A percentile compares a stretch with the other conserved stretches of the same genome.
Conservation (phyloP, 768 basidiomycete genomes). For the Suillus occidentalis region DNA sequence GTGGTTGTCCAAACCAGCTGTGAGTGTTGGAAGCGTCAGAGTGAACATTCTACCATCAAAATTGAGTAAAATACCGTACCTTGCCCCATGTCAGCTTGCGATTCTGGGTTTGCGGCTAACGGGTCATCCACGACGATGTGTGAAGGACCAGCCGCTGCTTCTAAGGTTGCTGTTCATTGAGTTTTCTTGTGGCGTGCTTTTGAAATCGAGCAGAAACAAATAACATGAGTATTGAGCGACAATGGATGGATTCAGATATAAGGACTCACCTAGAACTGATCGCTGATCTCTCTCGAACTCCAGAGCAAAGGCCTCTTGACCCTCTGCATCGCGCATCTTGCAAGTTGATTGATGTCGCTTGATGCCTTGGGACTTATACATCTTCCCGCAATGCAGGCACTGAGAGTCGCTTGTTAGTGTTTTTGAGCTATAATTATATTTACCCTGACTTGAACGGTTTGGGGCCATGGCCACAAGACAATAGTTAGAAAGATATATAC, state of each 20-base stretch:
- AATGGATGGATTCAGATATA: not conserved
- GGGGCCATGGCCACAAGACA: not conserved
- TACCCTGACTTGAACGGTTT: not conserved
- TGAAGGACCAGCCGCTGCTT: not conserved
- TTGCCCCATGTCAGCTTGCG: not conserved
- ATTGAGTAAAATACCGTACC: not conserved
- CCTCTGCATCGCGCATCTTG: not conserved
- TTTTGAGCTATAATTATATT: not conserved
- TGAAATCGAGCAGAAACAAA: too few species aligned
- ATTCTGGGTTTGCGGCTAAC: not conserved
- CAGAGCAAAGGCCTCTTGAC: not conserved
- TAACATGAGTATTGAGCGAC: not conserved
- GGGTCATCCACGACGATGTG: not conserved
- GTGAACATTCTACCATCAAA: not conserved
- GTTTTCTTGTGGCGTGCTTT: not conserved
- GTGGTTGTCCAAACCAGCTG: not conserved
- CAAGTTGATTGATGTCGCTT: not conserved
- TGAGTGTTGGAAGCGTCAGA: not conserved
- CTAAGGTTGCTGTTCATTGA: not conserved
- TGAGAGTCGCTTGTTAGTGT: not conserved
- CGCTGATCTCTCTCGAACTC: not conserved
- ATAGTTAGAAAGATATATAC: not conserved
- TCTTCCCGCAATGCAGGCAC: not conserved
- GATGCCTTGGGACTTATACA: not conserved
- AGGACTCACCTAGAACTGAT: not conserved